Percentiles rank a stretch among this genome's conserved stretches.
Evolutionary conservation across 257 asterid genomes (phyloP).

Genomic region (Primulina huaijiensis): DNA sequence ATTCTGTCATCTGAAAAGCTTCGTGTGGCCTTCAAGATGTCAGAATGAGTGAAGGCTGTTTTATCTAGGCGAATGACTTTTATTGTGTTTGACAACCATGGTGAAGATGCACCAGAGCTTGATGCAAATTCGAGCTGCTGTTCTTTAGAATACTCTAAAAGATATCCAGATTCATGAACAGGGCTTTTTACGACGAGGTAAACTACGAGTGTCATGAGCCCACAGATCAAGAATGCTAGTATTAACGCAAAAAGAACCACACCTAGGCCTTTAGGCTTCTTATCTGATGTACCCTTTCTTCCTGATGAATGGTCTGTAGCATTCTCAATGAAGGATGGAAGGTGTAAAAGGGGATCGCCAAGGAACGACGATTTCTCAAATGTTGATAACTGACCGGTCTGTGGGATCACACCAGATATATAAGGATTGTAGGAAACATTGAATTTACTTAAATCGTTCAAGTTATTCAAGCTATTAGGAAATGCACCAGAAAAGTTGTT

Average conservation of each 20-base stretch:
- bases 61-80: conserved; percentile 77
- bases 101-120: conserved; percentile 60
- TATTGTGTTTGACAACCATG: conserved; percentile 62
- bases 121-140: conserved; percentile 36
- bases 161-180: conserved; percentile 34
- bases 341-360: conserved; percentile 61
- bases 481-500: conserved; percentile 78
- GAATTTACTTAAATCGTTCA: conserved; percentile 66
- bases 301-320: conserved; percentile 20
- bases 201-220: conserved; percentile 49
- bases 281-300: conserved; percentile 1
- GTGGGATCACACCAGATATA: conserved; percentile 61
- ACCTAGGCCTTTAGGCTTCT: conserved; percentile 31
- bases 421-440: conserved; percentile 76
- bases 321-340: conserved; percentile 63
- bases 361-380: conserved; percentile 72
- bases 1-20: conserved; percentile 73
- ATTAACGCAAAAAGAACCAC: conserved; percentile 41
- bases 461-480: conserved; percentile 54
- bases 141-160: conserved; percentile 50
- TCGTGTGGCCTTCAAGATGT: conserved; percentile 71
- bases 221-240: conserved; percentile 59
- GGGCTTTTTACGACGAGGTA: conserved; percentile 58
- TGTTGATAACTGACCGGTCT: conserved; percentile 67
- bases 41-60: conserved; percentile 77